A percentile compares a stretch with the other conserved stretches of the same genome.
Evolutionary conservation across 2,329 filamentous ascomycete genomes (phyloP).

Genomic region (Teratosphaeria destructans): DNA sequence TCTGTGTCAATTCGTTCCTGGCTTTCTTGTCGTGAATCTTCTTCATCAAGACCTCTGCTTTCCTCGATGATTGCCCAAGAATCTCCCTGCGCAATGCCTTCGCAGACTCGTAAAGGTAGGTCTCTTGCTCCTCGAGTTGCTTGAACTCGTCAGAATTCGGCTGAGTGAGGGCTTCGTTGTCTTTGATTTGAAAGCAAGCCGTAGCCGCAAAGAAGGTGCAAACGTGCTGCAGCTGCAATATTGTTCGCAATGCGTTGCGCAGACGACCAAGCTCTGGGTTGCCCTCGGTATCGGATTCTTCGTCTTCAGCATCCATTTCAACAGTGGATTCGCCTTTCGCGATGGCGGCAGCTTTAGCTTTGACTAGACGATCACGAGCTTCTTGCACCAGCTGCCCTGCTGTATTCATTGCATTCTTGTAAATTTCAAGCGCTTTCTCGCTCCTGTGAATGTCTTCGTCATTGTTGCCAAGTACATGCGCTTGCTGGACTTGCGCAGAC

Average conservation of each 20-base stretch:
- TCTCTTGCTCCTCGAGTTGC: constrained; percentile 58
- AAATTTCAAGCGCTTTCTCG: constrained; percentile 58
- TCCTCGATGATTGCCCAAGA: constrained; percentile 47
- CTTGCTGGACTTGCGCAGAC: constrained; percentile 57
- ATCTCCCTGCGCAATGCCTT: constrained; percentile 71
- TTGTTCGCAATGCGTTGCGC: constrained; percentile 57
- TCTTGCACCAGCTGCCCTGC: constrained; percentile 47
- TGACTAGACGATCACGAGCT: constrained; percentile 51
- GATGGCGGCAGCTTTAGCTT: constrained; percentile 15
- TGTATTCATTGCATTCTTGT: constrained; percentile 42
- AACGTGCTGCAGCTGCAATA: constrained; percentile 71
- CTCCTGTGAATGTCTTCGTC: constrained; percentile 44
- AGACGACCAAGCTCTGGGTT: constrained; percentile 15
- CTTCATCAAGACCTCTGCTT: constrained; percentile 55
- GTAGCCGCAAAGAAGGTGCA: constrained; percentile 79
- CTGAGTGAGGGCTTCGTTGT: constrained; percentile 51
- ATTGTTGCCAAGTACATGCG: constrained; percentile 71
- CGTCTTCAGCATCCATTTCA: constrained; percentile 25
- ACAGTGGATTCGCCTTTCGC: constrained; percentile 4
- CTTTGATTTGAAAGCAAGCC: constrained; percentile 73
- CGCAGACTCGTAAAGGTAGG: constrained; percentile 63
- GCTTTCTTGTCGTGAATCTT: constrained; percentile 38
- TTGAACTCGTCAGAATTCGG: constrained; percentile 59
- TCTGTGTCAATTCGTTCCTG: constrained; percentile 45
- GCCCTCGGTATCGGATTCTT: constrained; percentile 21